Evolutionary conservation across 139 green algal species (phyloP).

Genomic region (Picochlorum sp.): DNA sequence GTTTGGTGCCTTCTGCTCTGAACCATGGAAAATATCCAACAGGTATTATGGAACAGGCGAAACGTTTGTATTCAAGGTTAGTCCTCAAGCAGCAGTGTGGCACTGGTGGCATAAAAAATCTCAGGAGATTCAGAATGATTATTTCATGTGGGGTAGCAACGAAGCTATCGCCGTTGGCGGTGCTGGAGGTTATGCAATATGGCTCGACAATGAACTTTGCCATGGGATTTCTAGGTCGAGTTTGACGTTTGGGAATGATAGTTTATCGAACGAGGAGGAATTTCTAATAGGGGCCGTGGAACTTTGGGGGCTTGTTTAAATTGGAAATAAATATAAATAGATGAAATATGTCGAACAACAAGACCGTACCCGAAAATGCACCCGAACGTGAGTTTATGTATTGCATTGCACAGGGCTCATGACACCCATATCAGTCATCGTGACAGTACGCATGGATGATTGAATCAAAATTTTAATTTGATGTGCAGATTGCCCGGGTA

Average conservation of each 20-base stretch:
- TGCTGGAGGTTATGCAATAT: constrained; percentile 26
- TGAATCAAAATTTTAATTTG: not conserved
- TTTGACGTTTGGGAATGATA: constrained; percentile 25
- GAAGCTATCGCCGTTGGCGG: constrained; percentile 25
- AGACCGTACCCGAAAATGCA: not conserved
- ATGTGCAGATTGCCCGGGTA: constrained; percentile 70
- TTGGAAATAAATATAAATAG: not conserved
- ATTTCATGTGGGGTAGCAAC: constrained; percentile 19
- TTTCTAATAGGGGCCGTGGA: constrained; percentile 21
- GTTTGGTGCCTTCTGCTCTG: constrained; percentile 26
- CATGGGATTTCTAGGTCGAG: constrained; percentile 8
- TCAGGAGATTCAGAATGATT: constrained; percentile 16
- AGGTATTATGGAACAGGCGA: constrained; percentile 26
- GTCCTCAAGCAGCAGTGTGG: constrained; percentile 1
- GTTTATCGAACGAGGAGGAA: constrained; percentile 14
- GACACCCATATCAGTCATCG: too few relatives aligned
- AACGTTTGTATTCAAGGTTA: constrained; percentile 24
- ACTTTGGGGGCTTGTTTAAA: constrained; percentile 16
- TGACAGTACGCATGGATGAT: too few relatives aligned
- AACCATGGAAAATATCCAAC: constrained; percentile 18
- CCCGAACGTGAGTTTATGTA: constrained; percentile 1
- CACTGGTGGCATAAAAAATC: constrained; percentile 8
- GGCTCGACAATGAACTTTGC: constrained; percentile 17
- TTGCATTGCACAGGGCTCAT: too few relatives aligned
- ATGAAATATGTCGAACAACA: not conserved